Conservation (phyloP, 805 yeast species). For the Wickerhamiella azyma region DNA sequence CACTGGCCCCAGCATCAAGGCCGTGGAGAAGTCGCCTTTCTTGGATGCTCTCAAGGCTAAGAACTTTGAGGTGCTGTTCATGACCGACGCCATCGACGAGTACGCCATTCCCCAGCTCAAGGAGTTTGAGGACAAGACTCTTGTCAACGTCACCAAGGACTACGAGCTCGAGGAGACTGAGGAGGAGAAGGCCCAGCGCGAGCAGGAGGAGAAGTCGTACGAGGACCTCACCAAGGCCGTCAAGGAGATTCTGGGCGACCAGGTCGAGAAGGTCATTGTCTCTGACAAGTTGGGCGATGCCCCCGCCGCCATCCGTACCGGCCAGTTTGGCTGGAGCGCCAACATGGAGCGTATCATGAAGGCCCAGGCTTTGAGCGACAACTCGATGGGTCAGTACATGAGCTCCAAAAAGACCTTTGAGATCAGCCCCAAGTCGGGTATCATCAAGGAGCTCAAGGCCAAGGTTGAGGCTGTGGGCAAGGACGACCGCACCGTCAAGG, state of each 20-base stretch:
- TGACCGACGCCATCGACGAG: slow-evolving; percentile 99
- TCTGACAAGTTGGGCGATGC: slow-evolving; percentile 95
- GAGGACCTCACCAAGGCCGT: slow-evolving; percentile 91
- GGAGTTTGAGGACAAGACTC: slow-evolving; percentile 98
- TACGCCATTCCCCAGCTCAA: slow-evolving; percentile 98
- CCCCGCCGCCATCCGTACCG: slow-evolving; percentile 99
- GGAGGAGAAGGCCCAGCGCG: slow-evolving; percentile 92
- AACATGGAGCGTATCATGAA: slow-evolving; percentile 99
- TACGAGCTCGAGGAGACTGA: slow-evolving; percentile 92
- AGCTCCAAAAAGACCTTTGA: slow-evolving; percentile 98
- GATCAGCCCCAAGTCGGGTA: slow-evolving; percentile 92
- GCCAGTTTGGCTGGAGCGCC: slow-evolving; percentile 99
- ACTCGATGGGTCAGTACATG: slow-evolving; percentile 98
- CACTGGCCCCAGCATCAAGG: slow-evolving; percentile 97
- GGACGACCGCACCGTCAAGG: slow-evolving; percentile 96
- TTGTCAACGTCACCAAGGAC: slow-evolving; percentile 98
- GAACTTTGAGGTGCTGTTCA: slow-evolving; percentile 94
- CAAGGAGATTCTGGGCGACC: slow-evolving; percentile 95
- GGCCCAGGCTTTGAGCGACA: slow-evolving; percentile 99
- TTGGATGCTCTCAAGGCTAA: slow-evolving; percentile 96
- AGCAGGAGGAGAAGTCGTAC: slow-evolving; percentile 79
- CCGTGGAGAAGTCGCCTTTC: slow-evolving; percentile 98
- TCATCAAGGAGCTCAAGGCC: slow-evolving; percentile 87
- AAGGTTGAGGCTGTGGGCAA: slow-evolving; percentile 97
- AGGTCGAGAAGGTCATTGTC: slow-evolving; percentile 97